Evolutionary conservation across 805 yeast species (phyloP).

Genomic region (Metschnikowia similis): DNA sequence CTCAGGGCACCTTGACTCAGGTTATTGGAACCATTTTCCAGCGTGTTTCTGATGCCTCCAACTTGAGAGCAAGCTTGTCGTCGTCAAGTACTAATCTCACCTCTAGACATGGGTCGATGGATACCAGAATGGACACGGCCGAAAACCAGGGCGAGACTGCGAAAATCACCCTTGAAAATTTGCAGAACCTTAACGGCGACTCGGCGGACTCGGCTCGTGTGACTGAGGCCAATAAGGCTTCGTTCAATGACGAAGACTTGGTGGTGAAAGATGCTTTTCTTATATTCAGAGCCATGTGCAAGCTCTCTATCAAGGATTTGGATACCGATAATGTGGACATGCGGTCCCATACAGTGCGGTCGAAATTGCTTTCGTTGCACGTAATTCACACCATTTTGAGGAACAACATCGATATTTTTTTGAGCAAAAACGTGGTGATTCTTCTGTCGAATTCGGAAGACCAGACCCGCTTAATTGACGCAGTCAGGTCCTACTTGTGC

Average conservation of each 20-base stretch:
- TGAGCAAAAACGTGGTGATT: conserved; percentile 54
- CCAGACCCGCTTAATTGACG: conserved; percentile 64
- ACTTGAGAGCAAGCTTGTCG: conserved; percentile 5
- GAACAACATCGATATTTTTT: conserved; percentile 79
- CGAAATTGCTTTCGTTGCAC: conserved; percentile 84
- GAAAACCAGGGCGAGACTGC: background rate
- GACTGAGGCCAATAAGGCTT: conserved; percentile 42
- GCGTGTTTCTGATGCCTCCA: conserved; percentile 40
- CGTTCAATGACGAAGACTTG: conserved; percentile 58
- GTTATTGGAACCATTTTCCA: conserved; percentile 83
- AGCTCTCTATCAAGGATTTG: conserved; percentile 77
- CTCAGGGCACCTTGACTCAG: conserved; percentile 93
- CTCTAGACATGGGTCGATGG: background rate
- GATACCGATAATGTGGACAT: conserved; percentile 75
- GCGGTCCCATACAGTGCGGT: conserved; percentile 89
- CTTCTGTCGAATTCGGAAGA: conserved; percentile 45
- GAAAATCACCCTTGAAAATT: conserved; percentile 53
- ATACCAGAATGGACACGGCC: conserved; percentile 6
- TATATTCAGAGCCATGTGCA: conserved; percentile 91
- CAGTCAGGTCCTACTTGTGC: conserved; percentile 80
- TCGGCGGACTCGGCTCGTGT: conserved; percentile 47
- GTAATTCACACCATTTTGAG: conserved; percentile 80
- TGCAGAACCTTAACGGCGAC: conserved; percentile 53
- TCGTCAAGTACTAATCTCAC: conserved; percentile 18
- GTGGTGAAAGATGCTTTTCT: conserved; percentile 87